Evolutionary conservation across 805 yeast species (phyloP).

Genomic region (Saturnispora besseyi): DNA sequence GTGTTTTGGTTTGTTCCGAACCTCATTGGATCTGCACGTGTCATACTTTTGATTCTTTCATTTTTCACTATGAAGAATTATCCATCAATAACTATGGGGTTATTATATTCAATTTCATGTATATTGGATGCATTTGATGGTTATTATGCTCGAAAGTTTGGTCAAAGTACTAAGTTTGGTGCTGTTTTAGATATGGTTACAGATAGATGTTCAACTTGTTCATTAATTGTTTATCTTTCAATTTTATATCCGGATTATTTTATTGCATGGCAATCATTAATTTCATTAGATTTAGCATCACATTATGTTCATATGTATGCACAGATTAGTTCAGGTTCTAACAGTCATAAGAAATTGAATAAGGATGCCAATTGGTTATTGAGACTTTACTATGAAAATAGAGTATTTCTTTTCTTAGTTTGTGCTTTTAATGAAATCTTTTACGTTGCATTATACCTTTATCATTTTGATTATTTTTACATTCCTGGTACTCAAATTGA

Average conservation of each 20-base stretch:
- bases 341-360: slow-evolving; percentile 76
- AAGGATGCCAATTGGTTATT: slow-evolving; percentile 62
- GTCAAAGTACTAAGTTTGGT: slow-evolving; percentile 88
- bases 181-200: slow-evolving; percentile 99
- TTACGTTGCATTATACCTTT: slow-evolving; percentile 80
- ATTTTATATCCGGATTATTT: slow-evolving; percentile 66
- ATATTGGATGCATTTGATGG: slow-evolving; percentile 95
- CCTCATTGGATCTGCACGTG: slow-evolving; percentile 81
- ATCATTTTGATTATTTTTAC: slow-evolving; percentile 44
- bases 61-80: slow-evolving; percentile 74
- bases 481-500: slow-evolving; percentile 31
- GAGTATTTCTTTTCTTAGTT: slow-evolving; percentile 72
- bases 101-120: slow-evolving; percentile 79
- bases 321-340: slow-evolving; percentile 66
- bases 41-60: slow-evolving; percentile 72
- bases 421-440: slow-evolving; percentile 93
- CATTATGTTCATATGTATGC: slow-evolving; percentile 99
- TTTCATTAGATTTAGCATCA: slow-evolving; percentile 80
- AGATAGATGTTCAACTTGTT: slow-evolving; percentile 92
- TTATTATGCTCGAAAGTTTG: slow-evolving; percentile 78
- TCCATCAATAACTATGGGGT: slow-evolving; percentile 64
- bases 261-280: slow-evolving; percentile 70
- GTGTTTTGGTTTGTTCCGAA: slow-evolving; percentile 83
- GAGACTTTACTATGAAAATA: slow-evolving; percentile 79
- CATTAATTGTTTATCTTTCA: slow-evolving; percentile 80